Percentiles rank a stretch among this genome's conserved stretches.
These are phyloP conservation scores for Leishmania tarentolae DNA, from an alignment of 208 protist species.

Conservation along the genomic window DNA sequence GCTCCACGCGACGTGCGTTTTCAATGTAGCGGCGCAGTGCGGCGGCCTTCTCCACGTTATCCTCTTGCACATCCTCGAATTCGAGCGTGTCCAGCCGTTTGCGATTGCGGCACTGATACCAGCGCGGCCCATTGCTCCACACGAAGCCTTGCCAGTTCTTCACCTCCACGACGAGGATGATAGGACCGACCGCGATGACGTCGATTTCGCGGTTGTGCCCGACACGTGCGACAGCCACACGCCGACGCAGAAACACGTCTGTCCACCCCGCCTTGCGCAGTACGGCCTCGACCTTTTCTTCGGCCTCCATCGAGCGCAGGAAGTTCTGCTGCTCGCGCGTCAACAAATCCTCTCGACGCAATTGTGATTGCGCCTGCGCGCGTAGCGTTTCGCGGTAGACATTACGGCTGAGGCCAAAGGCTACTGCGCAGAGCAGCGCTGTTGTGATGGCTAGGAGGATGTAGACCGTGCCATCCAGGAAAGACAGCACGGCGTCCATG, in stretches of 20 bases:
- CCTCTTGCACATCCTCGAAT: conserved; percentile 87
- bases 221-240: conserved; percentile 68
- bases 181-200: conserved; percentile 77
- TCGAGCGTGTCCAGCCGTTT: conserved; percentile 52
- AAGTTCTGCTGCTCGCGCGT: conserved; percentile 40
- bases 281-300: conserved; percentile 65
- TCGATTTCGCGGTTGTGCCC: conserved; percentile 91
- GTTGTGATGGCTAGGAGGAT: conserved; percentile 41
- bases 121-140: conserved; percentile 82
- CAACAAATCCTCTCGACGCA: conserved; percentile 44
- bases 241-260: conserved; percentile 80
- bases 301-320: conserved; percentile 66
- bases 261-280: conserved; percentile 78
- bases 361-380: conserved; percentile 46
- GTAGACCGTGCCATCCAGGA: conserved; percentile 48
- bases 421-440: conserved; percentile 39
- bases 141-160: conserved; percentile 92
- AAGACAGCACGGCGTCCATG: conserved; percentile 6
- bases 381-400: conserved; percentile 51
- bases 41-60: conserved; percentile 84
- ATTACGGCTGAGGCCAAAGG: conserved; percentile 45
- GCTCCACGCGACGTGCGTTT: conserved; percentile 65
- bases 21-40: conserved; percentile 85
- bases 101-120: conserved; percentile 72
- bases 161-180: conserved; percentile 88